A percentile compares a stretch with the other conserved stretches of the same genome.
Evolutionary conservation across 1,284 basidiomycete species (phyloP).

Genomic region (Cryptococcus sp.): DNA sequence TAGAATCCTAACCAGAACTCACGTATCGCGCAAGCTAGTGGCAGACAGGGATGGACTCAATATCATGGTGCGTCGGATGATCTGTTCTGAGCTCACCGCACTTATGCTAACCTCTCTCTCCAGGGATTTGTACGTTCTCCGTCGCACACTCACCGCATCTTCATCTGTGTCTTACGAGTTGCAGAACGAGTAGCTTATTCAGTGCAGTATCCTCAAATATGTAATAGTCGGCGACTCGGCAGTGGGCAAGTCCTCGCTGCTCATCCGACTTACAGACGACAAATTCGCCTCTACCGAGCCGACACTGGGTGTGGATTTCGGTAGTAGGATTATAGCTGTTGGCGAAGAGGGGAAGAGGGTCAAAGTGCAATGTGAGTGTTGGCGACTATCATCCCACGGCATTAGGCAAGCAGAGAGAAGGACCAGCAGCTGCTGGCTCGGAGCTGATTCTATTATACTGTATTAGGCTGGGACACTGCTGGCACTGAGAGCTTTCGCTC

Average conservation of each 20-base stretch:
- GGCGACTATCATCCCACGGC: neutral
- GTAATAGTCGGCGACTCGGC: slow-evolving; percentile 48
- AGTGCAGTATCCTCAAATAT: slow-evolving; percentile 48
- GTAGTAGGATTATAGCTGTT: slow-evolving; percentile 38
- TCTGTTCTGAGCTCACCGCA: neutral
- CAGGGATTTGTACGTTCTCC: slow-evolving; percentile 7
- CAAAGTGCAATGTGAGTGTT: slow-evolving; percentile 48
- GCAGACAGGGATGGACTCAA: slow-evolving; percentile 19
- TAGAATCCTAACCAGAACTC: no score
- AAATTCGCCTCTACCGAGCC: slow-evolving; percentile 42
- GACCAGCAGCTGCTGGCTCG: neutral
- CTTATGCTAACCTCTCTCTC: neutral
- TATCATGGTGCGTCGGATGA: slow-evolving; percentile 22
- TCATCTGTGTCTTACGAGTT: neutral
- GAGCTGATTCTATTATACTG: neutral
- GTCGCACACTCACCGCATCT: neutral
- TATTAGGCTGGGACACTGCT: slow-evolving; percentile 50
- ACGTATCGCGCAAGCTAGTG: no score
- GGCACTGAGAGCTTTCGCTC: slow-evolving; percentile 54
- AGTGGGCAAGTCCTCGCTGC: slow-evolving; percentile 47
- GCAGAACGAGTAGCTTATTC: no score
- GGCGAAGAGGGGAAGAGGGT: slow-evolving; percentile 43
- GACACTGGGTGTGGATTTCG: slow-evolving; percentile 50
- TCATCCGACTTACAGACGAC: slow-evolving; percentile 46
- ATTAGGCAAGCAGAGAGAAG: neutral